Evolutionary conservation across 768 basidiomycete genomes (phyloP), one percentile per base, ranked within the genome.

Genomic region (Fomitopsis serialis): DNA sequence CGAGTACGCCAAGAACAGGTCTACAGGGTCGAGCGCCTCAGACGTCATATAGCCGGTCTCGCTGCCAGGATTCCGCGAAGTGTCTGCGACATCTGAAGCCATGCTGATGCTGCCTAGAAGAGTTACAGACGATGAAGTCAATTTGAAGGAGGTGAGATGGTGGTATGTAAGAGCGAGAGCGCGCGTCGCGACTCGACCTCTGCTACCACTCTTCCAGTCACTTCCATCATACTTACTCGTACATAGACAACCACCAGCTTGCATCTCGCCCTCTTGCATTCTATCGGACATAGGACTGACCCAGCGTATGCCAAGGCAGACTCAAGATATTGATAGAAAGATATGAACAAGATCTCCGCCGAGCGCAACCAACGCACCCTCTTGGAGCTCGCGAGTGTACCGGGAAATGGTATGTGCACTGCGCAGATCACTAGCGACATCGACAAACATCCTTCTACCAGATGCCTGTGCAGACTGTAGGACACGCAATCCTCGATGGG

Each of bases 401-500:
- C 92, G 35, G 93, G 93, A 53, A 97, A 97, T 65, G 87, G 92
- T 84, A 65, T 69, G 78, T 62, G 42, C 12, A 21, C 48, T 47
- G 12, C 45, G 13, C 50, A 42, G 44, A 34, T 10, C 37, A n/a
- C 24, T 29, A 9, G 22, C 42, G 37, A 45, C 48, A 19, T 34
- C 46, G 42, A 7, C 40, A 46, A 22, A 48, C 37, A 12, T 23
- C n/a, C 27, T 0, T 40, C 47, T 29, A 15, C 25, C 63, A 97
- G 94, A 93, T 66, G 67, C 79, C 12, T 98, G 95, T 66, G 94
- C 95, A 6, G 95, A 98, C 69, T 98, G 95, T 68, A 91, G 88
- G 70, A 71, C 86, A n/a, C 77, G 85, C 53, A 79, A 82, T 61
- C 94, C 94, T 6, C 74, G 92, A 69, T 98, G 95, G 95, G 88